These are phyloP conservation scores for Tephrocybe sp. DNA, from an alignment of 768 basidiomycete species.

Conservation along the genomic window DNA sequence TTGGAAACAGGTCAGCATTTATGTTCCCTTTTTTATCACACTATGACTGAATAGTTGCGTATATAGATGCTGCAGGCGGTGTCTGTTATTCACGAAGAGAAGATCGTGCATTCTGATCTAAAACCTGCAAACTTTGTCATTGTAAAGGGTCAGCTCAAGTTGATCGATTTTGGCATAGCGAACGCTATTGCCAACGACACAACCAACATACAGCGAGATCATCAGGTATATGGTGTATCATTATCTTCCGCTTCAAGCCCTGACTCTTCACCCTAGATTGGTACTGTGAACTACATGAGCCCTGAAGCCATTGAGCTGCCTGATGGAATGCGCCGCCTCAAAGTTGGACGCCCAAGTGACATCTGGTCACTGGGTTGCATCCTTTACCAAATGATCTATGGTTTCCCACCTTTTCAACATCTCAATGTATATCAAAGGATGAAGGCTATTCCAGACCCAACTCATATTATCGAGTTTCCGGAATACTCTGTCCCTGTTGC, in stretches of 20 bases:
- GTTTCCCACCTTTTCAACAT: conserved; percentile 88
- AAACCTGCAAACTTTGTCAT: conserved; percentile 99
- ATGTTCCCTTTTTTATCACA: neutral
- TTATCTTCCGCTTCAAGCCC: neutral
- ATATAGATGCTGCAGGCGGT: conserved; percentile 95
- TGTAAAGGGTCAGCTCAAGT: conserved; percentile 91
- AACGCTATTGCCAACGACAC: conserved; percentile 99
- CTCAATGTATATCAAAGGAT: conserved; percentile 86
- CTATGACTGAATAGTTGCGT: neutral
- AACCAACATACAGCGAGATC: conserved; percentile 95
- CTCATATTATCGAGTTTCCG: conserved; percentile 81
- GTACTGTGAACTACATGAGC: conserved; percentile 98
- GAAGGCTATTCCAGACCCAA: conserved; percentile 85
- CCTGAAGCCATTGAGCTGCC: conserved; percentile 93
- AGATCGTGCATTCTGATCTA: conserved; percentile 97
- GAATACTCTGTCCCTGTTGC: conserved; percentile 59
- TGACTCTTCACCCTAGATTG: conserved; percentile 59
- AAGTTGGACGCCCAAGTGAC: conserved; percentile 94
- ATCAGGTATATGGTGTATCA: conserved; percentile 58
- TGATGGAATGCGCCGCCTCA: conserved; percentile 84
- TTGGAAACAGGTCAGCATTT: conserved; percentile 84
- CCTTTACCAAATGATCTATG: conserved; percentile 98
- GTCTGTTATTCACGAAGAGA: conserved; percentile 97
- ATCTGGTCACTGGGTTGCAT: conserved; percentile 99
- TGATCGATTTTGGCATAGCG: conserved; percentile 99